Evolutionary conservation across 768 basidiomycete genomes (phyloP), one percentile per base, ranked within the genome.

Genomic region (Serendipita vermifera): DNA sequence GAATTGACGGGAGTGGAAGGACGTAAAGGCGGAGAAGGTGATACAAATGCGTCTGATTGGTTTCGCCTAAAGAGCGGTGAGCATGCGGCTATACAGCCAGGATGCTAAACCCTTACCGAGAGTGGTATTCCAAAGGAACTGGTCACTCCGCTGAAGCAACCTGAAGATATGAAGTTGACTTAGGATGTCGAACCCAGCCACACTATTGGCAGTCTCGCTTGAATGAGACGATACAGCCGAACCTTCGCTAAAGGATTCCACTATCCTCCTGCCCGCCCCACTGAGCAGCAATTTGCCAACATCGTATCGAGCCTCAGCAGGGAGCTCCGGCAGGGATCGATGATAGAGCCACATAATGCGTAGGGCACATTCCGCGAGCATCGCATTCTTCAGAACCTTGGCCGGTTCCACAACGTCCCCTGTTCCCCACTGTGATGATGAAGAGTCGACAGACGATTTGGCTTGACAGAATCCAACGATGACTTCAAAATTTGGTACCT

Each of bases 291-390:
- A 64, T 66, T 89, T 89, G 2, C 88, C 88, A 33, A 85, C 79
- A 66, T 97, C 93, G 62, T 93, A 97, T 51, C 82, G 74, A 26
- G 81, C 80, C 65, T 92, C 90, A 0, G 80, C 78, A 3, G 87
- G 83, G 1, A 89, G 69, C 1, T 75, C 71, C 0, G 90, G 87
- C 27, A 93, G 67, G 58, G 80, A 82, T 22, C 74, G 74, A 62
- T 94, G 87, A 65, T 96, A 98, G 51, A 93, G 73, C 78, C 84
- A 86, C 58, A 96, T 70, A 38, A 98, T 67, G 26, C 91, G 69
- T 61, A 91, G 80, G 1, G 91, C 81, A 51, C 78, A 77, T 69
- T 97, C 93, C 0, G 82, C 77, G 27, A 96, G 69, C 59, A 98
- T 67, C 0, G 65, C 62, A 54, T 35, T 59, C 61, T 39, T 59